Base-by-base conservation (phyloP, 768 basidiomycete genomes). In the Trametes gibbosa region DNA sequence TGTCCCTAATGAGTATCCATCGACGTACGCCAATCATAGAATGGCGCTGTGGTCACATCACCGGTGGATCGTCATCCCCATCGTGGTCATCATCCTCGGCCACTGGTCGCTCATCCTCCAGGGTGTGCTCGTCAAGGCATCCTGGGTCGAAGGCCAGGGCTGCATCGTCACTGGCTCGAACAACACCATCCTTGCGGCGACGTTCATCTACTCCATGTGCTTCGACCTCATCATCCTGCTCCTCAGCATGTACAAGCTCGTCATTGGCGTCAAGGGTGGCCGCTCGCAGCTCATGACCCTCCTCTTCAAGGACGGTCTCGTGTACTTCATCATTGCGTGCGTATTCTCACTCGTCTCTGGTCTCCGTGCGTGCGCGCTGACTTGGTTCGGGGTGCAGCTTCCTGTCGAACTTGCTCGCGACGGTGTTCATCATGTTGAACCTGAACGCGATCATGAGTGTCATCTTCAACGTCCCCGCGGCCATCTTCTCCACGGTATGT, bases 201-300 rank as follows among this genome's bases (percentile, higher is more conserved):
- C 85, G 3, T 90, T 89, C 70, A 85, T 89, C 32, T 90, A 90
- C 64, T 84, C 87, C 29, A 90, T 90, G 89, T 75, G 77, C 66
- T 88, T 89, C 67, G 89, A 90, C 70, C 74, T 89, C 35, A 57
- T 79, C 42, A 85, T 89, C 52, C 77, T 89, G 46, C 63, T 76
- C 35, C 71, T 90, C 63, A 88, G 83, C 52, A 80, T 79, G 24
- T 86, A 82, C 73, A 89, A 86, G 68, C 79, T 90, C 41, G 71
- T 70, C 16, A 71, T 69, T 25, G 59, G 47, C 69, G 65, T 53
- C 62, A 53, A 51, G 55, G 24, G 70, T 43, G 42, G 82, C 78
- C 65, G 61, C 41, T 68, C 68, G 23, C 77, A 78, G 54, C 79
- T 90, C 19, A 77, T 82, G 45, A 77, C 80, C 41, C 77, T 90